phyloP scores from a whole-genome alignment of 2,329 filamentous ascomycete species.

The Fusarium falciforme region DNA sequence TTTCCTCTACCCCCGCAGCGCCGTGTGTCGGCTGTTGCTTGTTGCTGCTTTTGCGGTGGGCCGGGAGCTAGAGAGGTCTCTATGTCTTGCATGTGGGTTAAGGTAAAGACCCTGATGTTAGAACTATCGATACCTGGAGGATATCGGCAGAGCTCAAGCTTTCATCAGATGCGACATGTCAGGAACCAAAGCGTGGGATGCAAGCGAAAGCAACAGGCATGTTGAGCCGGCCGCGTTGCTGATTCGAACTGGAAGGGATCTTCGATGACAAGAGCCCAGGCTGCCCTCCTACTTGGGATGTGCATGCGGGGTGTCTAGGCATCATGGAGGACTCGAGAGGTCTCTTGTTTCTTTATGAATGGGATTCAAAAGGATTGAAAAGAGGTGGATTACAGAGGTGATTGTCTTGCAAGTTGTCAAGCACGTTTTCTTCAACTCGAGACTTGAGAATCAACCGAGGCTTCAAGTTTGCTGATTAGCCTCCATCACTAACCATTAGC shows the following conservation, averaged over 20 bases:
- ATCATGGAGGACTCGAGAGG: not conserved
- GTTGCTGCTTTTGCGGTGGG: not conserved
- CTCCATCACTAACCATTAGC: not conserved
- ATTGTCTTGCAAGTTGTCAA: not conserved
- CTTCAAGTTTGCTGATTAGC: not conserved
- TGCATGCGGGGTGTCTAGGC: slow-evolving; percentile 12
- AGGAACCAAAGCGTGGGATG: slow-evolving; percentile 6
- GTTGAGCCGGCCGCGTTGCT: not conserved
- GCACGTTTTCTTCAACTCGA: not conserved
- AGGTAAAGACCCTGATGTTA: not conserved
- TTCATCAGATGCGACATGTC: slow-evolving; percentile 8
- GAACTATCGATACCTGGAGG: not conserved
- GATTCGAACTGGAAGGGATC: slow-evolving; percentile 28
- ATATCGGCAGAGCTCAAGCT: not conserved
- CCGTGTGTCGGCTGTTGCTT: not conserved
- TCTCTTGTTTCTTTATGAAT: slow-evolving; percentile 16
- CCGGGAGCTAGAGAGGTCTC: not conserved
- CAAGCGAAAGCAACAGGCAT: not conserved
- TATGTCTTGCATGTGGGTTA: not conserved
- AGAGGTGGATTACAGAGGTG: not conserved
- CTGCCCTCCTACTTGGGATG: not conserved
- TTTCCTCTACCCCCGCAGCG: not conserved
- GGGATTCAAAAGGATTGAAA: no score
- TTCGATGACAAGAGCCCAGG: slow-evolving; percentile 5
- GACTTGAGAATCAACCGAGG: not conserved